Base-by-base conservation (phyloP, 129 eudicot genomes). In the Lonicera japonica region DNA sequence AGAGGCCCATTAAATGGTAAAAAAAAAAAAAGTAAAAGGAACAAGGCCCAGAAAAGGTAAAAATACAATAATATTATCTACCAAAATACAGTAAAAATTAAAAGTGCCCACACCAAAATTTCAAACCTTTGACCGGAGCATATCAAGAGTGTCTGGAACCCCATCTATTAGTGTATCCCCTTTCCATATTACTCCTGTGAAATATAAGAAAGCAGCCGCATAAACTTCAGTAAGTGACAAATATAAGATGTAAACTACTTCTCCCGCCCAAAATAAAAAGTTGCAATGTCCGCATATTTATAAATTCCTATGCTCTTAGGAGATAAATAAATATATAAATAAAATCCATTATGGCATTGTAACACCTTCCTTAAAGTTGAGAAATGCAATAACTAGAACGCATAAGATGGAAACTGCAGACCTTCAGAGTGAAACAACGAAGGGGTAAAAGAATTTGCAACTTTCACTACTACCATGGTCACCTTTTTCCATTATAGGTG, bases 151-250 rank as follows among this genome's bases (percentile, higher is more conserved):
- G 72, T 85, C 92, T 39, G 96, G 95, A 63, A 92, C 99, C 50
- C 99, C 99, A 59, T 88, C 99, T 14, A 92, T 92, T 63, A 92
- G 63, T 41, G 68, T 75, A 74, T 92, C 99, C 47, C 99, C 99
- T 75, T 92, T 92, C 99, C 99, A 92, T 25, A 92, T 88, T 46
- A 92, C 99, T 57, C 99, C 99, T 92, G 83, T 2, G 61, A 59
- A 60, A 22, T 14, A 39, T 61, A 23, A 54, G 20, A 46, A 21
- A 71, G 58, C 8, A 40, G 59, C 40, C 22, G 64, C 29, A 64
- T 55, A 34, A 40, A 61, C 21, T 34, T 60, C 12, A 22, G 14
- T 4, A 36, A 38, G n/a, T 11, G 25, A 69, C 10, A 66, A 20
- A 20, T 9, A 21, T 23, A 36, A 36, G 13, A 36, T 11, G 11